phyloP scores from a whole-genome alignment of 805 yeast species.

The Wilhelminamyces savonicus region DNA sequence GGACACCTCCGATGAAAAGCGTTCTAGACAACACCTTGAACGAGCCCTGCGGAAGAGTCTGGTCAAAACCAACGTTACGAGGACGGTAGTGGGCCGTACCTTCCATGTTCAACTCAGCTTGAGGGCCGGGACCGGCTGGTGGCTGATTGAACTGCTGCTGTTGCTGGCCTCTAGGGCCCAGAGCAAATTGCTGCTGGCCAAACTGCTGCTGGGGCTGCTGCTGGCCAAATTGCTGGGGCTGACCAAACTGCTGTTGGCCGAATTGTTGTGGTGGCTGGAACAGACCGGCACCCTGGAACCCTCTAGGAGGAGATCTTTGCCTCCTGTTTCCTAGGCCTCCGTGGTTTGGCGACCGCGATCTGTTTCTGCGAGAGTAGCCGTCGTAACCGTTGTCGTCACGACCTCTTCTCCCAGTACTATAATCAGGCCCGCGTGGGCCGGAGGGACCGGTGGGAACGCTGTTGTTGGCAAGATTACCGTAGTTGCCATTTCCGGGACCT shows the following conservation, averaged over 20 bases:
- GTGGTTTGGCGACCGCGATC: slow-evolving; percentile 49
- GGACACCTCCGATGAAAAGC: slow-evolving; percentile 90
- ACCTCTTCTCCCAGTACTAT: no score
- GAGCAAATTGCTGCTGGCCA: slow-evolving; percentile 12
- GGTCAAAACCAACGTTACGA: slow-evolving; percentile 66
- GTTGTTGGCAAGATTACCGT: not conserved
- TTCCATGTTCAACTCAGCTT: slow-evolving; percentile 61
- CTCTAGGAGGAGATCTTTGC: slow-evolving; percentile 25
- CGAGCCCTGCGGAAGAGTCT: slow-evolving; percentile 65
- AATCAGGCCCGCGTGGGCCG: no score
- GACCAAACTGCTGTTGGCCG: slow-evolving; percentile 7
- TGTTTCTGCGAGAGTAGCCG: slow-evolving; percentile 41
- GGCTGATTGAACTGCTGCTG: no score
- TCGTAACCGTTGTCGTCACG: slow-evolving; percentile 17
- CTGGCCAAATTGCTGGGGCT: slow-evolving; percentile 7
- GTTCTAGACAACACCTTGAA: slow-evolving; percentile 86
- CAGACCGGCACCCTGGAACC: slow-evolving; percentile 3
- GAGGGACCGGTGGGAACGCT: slow-evolving; percentile 3
- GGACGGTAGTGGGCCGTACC: slow-evolving; percentile 73
- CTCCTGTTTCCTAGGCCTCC: slow-evolving; percentile 11
- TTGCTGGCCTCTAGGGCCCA: no score
- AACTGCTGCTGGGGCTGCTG: slow-evolving; percentile 5
- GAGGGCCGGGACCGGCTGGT: no score
- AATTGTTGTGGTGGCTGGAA: slow-evolving; percentile 2
- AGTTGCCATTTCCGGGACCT: slow-evolving; percentile 9